These are phyloP conservation scores for Crithidia sp. DNA, from an alignment of 208 protist genomes.

Conservation along the genomic window DNA sequence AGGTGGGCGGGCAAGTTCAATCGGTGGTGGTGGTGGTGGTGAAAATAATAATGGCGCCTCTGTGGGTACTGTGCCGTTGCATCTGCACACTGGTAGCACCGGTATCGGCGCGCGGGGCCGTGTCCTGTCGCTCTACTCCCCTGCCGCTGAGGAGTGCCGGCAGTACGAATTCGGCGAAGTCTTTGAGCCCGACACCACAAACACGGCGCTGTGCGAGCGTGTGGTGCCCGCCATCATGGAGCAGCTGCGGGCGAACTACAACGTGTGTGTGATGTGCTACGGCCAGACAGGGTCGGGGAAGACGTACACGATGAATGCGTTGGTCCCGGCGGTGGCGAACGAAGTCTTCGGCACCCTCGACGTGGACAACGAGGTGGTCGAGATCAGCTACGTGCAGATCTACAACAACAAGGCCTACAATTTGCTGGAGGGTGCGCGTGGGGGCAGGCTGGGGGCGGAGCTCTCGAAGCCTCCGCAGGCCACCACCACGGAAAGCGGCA, in stretches of 20 bases:
- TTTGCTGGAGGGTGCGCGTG: slow-evolving; percentile 37
- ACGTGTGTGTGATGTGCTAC: slow-evolving; percentile 82
- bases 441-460: slow-evolving; percentile 23
- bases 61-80: neutral
- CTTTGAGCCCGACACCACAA: slow-evolving; percentile 47
- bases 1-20: too few species aligned
- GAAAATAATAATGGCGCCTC: neutral
- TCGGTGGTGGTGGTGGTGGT: too few species aligned
- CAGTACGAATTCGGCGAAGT: slow-evolving; percentile 74
- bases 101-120: slow-evolving; percentile 15
- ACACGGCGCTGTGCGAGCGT: slow-evolving; percentile 55
- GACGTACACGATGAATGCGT: slow-evolving; percentile 88
- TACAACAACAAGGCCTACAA: slow-evolving; percentile 79
- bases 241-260: slow-evolving; percentile 56
- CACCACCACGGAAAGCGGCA: neutral
- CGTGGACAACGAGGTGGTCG: slow-evolving; percentile 56
- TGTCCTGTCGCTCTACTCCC: slow-evolving; percentile 20
- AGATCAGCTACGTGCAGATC: slow-evolving; percentile 83
- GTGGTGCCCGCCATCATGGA: slow-evolving; percentile 64
- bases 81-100: neutral
- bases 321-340: slow-evolving; percentile 50
- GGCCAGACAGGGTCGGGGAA: slow-evolving; percentile 92
- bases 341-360: slow-evolving; percentile 58
- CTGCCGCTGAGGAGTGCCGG: slow-evolving; percentile 17
- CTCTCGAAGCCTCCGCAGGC: slow-evolving; percentile 31